Base-by-base conservation (phyloP, 2,329 filamentous ascomycete genomes). In the Sporothrix brasiliensis region DNA sequence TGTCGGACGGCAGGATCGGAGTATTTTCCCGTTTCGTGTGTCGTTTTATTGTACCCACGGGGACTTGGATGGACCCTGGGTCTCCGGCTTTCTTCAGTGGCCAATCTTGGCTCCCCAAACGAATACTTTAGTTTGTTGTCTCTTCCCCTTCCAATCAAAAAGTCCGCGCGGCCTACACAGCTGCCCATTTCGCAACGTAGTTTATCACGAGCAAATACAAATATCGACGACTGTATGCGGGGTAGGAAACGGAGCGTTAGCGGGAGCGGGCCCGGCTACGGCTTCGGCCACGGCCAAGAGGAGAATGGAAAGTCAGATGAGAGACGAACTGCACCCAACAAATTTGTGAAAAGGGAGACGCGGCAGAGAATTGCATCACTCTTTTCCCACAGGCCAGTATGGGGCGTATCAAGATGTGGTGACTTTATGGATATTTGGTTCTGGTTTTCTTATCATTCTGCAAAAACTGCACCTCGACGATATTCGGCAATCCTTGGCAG, bases 121-220 rank as follows among this genome's bases (percentile, higher is more conserved):
- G n/a, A 41, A 21, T 41, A 44, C 3, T 61, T 24, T 16, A 34
- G 9, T 39, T 34, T 19, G 19, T 30, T n/a, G 39, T 58, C 16
- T 56, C 19, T 21, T 3, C 56, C 58, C n/a, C 24, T 47, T 24
- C 27, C 58, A 63, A 63, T 66, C 27, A 50, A 66, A 66, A 66
- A 21, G 24, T 66, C 61, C 34, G 44, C 61, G 47, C 39, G 49
- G 47, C 24, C 63, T 67, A 53, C 63, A 30, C 47, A 67, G 53
- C 27, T 34, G 41, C 27, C 21, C 16, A 34, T 67, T 19, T n/a
- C 44, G 49, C 16, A 30, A 30, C 30, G n/a, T 19, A 49, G 27
- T 21, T 27, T 24, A 63, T 47, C 21, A 14, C 10, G 41, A 30
- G 30, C 4, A 65, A 63, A 13, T 14, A 30, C 53, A 27, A 44